Conservation (phyloP, 1,139 yeast genomes). For the Chernovozyma aurita region DNA sequence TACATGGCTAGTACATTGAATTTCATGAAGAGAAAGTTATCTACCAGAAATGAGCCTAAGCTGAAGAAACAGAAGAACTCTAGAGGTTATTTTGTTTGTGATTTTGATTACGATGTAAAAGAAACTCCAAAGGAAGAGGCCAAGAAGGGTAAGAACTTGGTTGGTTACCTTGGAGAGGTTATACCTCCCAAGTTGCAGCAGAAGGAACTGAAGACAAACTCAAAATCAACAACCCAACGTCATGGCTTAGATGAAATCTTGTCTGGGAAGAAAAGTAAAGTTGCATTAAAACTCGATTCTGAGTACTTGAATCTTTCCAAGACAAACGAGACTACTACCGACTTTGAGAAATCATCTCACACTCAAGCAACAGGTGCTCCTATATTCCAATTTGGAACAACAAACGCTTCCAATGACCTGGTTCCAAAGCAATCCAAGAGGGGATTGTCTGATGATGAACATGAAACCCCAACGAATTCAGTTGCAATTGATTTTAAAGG, state of each 20-base stretch:
- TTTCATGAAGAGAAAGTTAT: conserved; percentile 1
- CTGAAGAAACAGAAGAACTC: conserved; percentile 15
- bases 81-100: conserved; percentile 30
- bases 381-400: too few relatives aligned
- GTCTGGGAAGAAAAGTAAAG: conserved; percentile 1
- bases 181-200: conserved; percentile 20
- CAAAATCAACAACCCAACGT: conserved; percentile 1
- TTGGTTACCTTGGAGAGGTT: conserved; percentile 31
- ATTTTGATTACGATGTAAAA: conserved; percentile 33
- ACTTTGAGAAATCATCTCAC: not conserved
- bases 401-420: not conserved
- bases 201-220: not conserved
- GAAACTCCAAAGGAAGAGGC: conserved; percentile 4
- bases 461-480: not conserved
- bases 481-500: not conserved
- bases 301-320: conserved; percentile 2
- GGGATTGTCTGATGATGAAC: not conserved
- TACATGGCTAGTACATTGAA: conserved; percentile 21
- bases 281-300: conserved; percentile 1
- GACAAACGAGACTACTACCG: not conserved
- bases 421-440: not conserved
- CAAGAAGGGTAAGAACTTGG: conserved; percentile 13
- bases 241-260: conserved; percentile 5
- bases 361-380: too few relatives aligned
- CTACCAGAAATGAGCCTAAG: not conserved